A percentile compares a stretch with the other conserved stretches of the same genome.
These are phyloP conservation scores for Sporodiniella umbellata DNA, from an alignment of 371 early-diverging fungal genomes.

Conservation along the genomic window DNA sequence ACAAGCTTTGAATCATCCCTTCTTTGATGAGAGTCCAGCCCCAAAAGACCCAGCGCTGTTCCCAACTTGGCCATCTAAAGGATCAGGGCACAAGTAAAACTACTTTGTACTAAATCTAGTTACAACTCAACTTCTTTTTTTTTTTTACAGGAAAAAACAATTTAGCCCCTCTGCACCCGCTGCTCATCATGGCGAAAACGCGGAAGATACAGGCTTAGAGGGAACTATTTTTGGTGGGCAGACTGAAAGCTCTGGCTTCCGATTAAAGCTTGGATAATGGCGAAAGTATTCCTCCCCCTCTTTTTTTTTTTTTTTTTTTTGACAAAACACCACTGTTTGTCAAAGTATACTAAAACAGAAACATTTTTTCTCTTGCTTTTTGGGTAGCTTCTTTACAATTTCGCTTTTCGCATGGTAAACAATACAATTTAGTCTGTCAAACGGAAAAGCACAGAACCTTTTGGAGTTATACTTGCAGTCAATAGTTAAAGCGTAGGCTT, in stretches of 20 bases:
- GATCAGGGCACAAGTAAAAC: constrained; percentile 64
- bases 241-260: constrained; percentile 55
- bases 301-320: too few relatives aligned
- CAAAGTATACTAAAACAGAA: too few relatives aligned
- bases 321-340: too few relatives aligned
- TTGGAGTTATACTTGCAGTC: too few relatives aligned
- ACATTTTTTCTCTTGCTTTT: too few relatives aligned
- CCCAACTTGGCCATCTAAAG: constrained; percentile 93
- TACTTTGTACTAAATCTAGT: neutral
- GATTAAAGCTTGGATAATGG: constrained; percentile 41
- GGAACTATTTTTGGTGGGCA: constrained; percentile 54
- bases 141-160: constrained; percentile 27
- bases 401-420: too few relatives aligned
- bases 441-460: too few relatives aligned
- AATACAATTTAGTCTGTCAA: too few relatives aligned
- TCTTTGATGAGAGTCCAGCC: constrained; percentile 85
- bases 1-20: constrained; percentile 80
- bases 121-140: neutral
- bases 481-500: too few relatives aligned
- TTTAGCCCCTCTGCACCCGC: constrained; percentile 66
- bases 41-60: constrained; percentile 93
- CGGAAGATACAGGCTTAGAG: constrained; percentile 41
- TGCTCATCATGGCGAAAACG: constrained; percentile 55
- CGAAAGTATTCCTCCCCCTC: too few relatives aligned
- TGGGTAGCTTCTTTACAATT: too few relatives aligned